Conservation (phyloP, 2,329 filamentous ascomycete species). For the Conoideocrella luteorostrata region DNA sequence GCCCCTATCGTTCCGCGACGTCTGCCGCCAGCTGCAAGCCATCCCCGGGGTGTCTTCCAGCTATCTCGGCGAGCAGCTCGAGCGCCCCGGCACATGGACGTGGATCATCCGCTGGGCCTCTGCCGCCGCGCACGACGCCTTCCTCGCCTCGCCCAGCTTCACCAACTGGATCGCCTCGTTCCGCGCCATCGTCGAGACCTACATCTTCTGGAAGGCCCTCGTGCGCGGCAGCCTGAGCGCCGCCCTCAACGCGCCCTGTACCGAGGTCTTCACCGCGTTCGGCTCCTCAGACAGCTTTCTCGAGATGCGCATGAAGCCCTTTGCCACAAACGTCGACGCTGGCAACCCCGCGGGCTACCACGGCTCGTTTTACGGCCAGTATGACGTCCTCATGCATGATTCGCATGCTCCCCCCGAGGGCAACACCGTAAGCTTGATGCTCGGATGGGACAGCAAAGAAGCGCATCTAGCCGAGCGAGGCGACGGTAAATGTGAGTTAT, state of each 20-base stretch:
- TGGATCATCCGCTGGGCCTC: conserved; percentile 29
- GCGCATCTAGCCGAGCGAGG: conserved; percentile 28
- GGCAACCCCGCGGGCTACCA: conserved; percentile 22
- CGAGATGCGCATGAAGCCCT: conserved; percentile 22
- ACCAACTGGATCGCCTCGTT: conserved; percentile 34
- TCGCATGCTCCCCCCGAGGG: conserved; percentile 22
- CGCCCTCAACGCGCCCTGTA: conserved; percentile 29
- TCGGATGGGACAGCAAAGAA: conserved; percentile 35
- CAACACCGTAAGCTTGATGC: conserved; percentile 24
- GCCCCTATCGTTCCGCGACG: conserved; percentile 12
- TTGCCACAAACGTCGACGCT: conserved; percentile 17
- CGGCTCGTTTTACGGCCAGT: conserved; percentile 26
- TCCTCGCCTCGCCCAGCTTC: conserved; percentile 33
- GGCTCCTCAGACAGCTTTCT: conserved; percentile 26
- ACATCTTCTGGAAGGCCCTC: conserved; percentile 17
- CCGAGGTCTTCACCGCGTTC: conserved; percentile 31
- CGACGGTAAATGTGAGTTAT: conserved; percentile 21
- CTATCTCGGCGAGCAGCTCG: conserved; percentile 28
- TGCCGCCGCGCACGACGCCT: conserved; percentile 27
- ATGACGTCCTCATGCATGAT: conserved; percentile 22
- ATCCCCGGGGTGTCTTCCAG: conserved; percentile 25
- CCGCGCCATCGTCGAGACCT: conserved; percentile 22
- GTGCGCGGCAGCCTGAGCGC: conserved; percentile 15
- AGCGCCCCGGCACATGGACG: conserved; percentile 25
- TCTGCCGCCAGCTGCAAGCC: conserved; percentile 22